A percentile compares a stretch with the other conserved stretches of the same genome.
phyloP scores from a whole-genome alignment of 2,329 filamentous ascomycete species.

The Claviceps paspali region DNA sequence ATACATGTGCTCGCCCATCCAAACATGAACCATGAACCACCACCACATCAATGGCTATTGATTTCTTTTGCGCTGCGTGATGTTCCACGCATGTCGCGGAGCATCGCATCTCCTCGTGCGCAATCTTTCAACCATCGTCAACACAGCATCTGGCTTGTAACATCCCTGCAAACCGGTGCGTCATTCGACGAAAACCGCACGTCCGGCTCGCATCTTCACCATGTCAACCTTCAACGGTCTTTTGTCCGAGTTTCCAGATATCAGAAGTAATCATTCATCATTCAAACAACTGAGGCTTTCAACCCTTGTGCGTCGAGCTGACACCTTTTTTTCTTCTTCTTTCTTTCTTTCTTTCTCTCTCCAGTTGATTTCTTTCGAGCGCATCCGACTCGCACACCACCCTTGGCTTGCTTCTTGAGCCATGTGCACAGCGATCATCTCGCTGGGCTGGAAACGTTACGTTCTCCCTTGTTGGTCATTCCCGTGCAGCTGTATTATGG shows the following conservation, averaged over 20 bases:
- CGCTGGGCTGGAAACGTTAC: constrained; percentile 59
- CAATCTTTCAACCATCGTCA: background rate
- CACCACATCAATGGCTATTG: too few relatives aligned
- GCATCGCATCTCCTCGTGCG: background rate
- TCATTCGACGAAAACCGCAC: background rate
- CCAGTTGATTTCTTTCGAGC: constrained; percentile 72
- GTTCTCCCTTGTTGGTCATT: constrained; percentile 49
- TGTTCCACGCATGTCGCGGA: too few relatives aligned
- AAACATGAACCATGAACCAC: too few relatives aligned
- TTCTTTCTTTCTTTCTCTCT: too few relatives aligned
- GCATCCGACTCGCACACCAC: constrained; percentile 36
- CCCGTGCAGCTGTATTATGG: background rate
- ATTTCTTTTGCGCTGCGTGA: too few relatives aligned
- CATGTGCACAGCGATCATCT: constrained; percentile 91
- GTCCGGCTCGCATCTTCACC: background rate
- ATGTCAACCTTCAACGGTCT: constrained; percentile 72
- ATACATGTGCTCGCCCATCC: too few relatives aligned
- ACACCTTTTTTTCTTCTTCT: too few relatives aligned
- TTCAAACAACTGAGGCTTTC: too few relatives aligned
- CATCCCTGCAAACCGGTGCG: background rate
- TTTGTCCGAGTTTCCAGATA: constrained; percentile 63
- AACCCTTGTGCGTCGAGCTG: background rate
- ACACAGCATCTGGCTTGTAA: background rate
- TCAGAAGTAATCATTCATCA: constrained; percentile 37
- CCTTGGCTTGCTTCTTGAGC: constrained; percentile 75